These are phyloP conservation scores for Croton laevigatus DNA, from an alignment of 441 rosid species.

Conservation along the genomic window DNA sequence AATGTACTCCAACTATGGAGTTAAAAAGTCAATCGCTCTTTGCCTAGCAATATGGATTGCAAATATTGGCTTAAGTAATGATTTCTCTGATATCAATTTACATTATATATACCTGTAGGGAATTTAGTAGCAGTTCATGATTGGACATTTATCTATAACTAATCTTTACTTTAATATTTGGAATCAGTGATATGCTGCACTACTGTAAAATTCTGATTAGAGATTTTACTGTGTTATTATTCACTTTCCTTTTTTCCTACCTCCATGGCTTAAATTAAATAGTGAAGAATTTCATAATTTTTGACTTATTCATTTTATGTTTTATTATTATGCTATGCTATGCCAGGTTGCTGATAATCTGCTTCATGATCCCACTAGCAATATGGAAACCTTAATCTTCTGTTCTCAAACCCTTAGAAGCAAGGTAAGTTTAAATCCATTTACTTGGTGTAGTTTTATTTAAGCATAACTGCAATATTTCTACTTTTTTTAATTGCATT, in stretches of 20 bases:
- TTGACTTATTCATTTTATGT: conserved; percentile 4
- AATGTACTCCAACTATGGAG: background rate
- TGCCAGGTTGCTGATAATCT: conserved; percentile 94
- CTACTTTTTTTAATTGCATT: background rate
- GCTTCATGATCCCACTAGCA: conserved; percentile 96
- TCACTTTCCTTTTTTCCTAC: background rate
- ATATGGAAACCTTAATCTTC: conserved; percentile 90
- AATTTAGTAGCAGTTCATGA: background rate
- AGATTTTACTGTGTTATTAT: conserved; percentile 8
- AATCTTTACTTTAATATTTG: background rate
- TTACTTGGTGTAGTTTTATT: background rate
- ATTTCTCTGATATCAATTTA: background rate
- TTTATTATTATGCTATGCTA: conserved; percentile 16
- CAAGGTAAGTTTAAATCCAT: conserved; percentile 61
- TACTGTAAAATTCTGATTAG: background rate
- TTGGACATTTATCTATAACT: background rate
- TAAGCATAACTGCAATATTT: background rate
- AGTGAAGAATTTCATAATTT: background rate
- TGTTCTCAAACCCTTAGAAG: conserved; percentile 99
- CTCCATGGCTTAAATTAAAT: background rate
- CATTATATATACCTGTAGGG: background rate
- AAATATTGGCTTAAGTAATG: background rate
- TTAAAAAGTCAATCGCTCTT: background rate
- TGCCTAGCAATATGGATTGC: background rate
- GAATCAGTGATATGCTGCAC: background rate